phyloP scores from a whole-genome alignment of 768 basidiomycete species.

The Boletus vermiculosoides region DNA sequence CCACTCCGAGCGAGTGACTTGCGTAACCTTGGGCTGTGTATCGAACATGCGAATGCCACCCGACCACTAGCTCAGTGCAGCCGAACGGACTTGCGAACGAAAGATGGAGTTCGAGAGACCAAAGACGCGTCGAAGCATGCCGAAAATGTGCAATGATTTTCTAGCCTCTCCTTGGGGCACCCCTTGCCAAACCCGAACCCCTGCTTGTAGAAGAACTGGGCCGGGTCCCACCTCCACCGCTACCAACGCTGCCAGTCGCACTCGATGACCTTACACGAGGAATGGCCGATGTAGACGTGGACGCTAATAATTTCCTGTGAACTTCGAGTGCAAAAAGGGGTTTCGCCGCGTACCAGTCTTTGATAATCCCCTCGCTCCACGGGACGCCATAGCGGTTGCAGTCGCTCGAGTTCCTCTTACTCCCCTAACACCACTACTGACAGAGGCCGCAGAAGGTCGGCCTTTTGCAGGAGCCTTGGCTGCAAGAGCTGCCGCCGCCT shows the following conservation, averaged over 20 bases:
- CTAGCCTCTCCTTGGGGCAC: slow-evolving; percentile 27
- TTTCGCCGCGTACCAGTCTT: slow-evolving; percentile 36
- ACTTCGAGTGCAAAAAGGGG: not conserved
- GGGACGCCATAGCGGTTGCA: slow-evolving; percentile 39
- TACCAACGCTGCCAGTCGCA: slow-evolving; percentile 24
- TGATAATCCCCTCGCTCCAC: slow-evolving; percentile 45
- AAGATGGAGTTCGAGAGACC: not conserved
- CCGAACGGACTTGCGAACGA: not conserved
- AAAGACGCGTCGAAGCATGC: not conserved
- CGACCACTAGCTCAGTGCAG: not conserved
- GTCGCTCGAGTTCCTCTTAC: slow-evolving; percentile 72
- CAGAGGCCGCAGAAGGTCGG: slow-evolving; percentile 42
- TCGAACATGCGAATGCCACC: not conserved
- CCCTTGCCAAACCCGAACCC: slow-evolving; percentile 26
- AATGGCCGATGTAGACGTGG: slow-evolving; percentile 13
- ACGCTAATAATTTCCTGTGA: slow-evolving; percentile 14
- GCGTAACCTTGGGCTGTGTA: not conserved
- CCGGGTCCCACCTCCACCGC: slow-evolving; percentile 18
- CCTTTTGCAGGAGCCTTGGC: slow-evolving; percentile 31
- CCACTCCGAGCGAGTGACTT: not conserved
- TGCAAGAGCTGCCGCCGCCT: slow-evolving; percentile 41
- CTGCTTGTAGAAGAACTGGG: slow-evolving; percentile 27
- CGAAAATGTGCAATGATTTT: not conserved
- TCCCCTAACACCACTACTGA: slow-evolving; percentile 62
- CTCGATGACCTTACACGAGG: slow-evolving; percentile 28